Conservation (phyloP, 2,329 filamentous ascomycete genomes). For the Whalleya microplaca region DNA sequence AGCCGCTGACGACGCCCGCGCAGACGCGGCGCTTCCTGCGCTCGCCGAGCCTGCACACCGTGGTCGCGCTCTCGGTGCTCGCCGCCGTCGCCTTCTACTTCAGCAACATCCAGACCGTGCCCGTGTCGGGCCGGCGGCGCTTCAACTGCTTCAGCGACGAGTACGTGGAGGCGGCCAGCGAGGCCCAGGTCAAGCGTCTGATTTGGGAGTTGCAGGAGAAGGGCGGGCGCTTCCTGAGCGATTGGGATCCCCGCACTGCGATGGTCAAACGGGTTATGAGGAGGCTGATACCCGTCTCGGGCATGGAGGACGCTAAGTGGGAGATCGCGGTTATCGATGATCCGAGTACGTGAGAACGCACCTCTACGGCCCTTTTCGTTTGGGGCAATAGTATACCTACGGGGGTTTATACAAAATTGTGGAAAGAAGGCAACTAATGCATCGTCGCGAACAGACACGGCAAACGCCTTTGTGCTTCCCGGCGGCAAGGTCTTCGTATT, state of each 20-base stretch:
- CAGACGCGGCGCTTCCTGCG: conserved; percentile 39
- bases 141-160: conserved; percentile 71
- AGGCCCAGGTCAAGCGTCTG: conserved; percentile 59
- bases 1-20: conserved; percentile 44
- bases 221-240: conserved; percentile 58
- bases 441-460: conserved; percentile 42
- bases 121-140: conserved; percentile 69
- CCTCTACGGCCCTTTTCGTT: no score
- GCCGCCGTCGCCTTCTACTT: conserved; percentile 64
- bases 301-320: conserved; percentile 64
- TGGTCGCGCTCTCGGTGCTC: conserved; percentile 46
- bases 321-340: conserved; percentile 77
- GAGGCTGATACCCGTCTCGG: conserved; percentile 68
- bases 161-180: conserved; percentile 56
- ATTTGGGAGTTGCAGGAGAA: conserved; percentile 57
- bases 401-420: neutral
- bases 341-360: conserved; percentile 44
- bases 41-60: conserved; percentile 43
- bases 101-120: conserved; percentile 71
- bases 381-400: no score
- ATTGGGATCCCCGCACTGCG: conserved; percentile 58
- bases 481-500: conserved; percentile 82
- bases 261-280: conserved; percentile 68
- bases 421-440: conserved; percentile 9
- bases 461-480: conserved; percentile 79